phyloP scores from a whole-genome alignment of 78 protist species.

The Corallochytrium limacisporum region DNA sequence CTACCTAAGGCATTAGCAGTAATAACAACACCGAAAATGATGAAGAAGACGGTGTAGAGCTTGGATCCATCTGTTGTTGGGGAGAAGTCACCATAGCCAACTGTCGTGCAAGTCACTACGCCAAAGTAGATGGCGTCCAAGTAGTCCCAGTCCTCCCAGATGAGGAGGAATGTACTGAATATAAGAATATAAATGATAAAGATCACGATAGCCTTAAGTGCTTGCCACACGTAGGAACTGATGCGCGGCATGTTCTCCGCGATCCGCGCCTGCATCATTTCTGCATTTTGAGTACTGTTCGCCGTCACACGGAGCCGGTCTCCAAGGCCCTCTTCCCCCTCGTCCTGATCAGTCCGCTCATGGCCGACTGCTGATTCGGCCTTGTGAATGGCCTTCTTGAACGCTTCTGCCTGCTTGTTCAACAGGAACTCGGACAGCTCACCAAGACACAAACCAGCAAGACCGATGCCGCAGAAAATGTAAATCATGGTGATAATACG shows the following conservation, averaged over 20 bases:
- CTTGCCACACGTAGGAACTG: too few relatives aligned
- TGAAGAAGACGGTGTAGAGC: neutral
- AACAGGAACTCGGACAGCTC: neutral
- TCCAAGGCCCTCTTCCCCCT: neutral
- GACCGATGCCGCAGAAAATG: neutral
- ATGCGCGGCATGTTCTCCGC: too few relatives aligned
- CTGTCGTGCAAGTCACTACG: neutral
- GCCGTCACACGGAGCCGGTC: neutral
- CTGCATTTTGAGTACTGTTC: too few relatives aligned
- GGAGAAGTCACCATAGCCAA: constrained; percentile 1
- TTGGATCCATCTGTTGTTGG: neutral
- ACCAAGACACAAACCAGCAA: neutral
- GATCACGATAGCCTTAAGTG: neutral
- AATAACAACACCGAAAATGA: constrained; percentile 1
- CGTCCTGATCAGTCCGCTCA: too few relatives aligned
- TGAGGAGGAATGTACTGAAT: neutral
- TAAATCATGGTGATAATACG: neutral
- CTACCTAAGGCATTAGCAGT: too few relatives aligned
- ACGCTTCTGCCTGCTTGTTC: neutral
- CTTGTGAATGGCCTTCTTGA: too few relatives aligned
- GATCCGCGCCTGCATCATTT: too few relatives aligned
- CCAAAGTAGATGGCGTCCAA: neutral
- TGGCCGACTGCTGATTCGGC: too few relatives aligned
- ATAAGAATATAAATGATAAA: neutral
- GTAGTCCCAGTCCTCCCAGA: neutral